Percentiles rank a stretch among this genome's conserved stretches.
phyloP scores from a whole-genome alignment of 139 green algal species.

The Chlamydomonas sphaeroides region DNA sequence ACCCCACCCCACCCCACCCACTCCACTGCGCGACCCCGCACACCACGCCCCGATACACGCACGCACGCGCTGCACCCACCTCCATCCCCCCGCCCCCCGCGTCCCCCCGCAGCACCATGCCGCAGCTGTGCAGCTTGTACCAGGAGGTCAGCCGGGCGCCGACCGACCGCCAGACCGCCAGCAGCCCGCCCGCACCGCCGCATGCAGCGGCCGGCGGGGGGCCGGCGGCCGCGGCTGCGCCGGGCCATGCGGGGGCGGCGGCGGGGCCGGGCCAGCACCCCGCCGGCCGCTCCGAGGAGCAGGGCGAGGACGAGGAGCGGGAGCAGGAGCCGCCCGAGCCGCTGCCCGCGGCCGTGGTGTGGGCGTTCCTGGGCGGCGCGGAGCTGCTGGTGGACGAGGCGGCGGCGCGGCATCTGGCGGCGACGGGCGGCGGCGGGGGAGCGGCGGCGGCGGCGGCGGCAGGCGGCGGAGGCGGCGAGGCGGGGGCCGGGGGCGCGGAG shows the following conservation, averaged over 20 bases:
- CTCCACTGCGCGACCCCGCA: no score
- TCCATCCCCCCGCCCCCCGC: no score
- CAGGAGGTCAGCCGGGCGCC: neutral
- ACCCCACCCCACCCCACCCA: no score
- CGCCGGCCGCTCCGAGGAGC: no score
- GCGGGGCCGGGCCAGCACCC: no score
- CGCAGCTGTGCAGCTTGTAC: neutral
- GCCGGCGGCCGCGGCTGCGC: neutral
- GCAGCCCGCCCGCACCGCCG: no score
- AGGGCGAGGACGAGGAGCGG: no score
- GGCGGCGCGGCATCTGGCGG: neutral
- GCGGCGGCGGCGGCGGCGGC: neutral
- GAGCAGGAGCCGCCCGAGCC: neutral
- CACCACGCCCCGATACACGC: no score
- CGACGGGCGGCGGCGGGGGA: neutral
- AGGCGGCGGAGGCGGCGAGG: neutral
- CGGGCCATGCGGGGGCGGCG: neutral
- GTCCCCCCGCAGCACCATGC: neutral
- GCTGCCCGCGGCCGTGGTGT: slow-evolving; percentile 7
- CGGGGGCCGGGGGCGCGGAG: no score
- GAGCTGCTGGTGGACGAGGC: neutral
- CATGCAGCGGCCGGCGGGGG: neutral
- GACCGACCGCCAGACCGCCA: no score
- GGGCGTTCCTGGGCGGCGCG: slow-evolving; percentile 35
- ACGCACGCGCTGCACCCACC: no score